A percentile compares a stretch with the other conserved stretches of the same genome.
Evolutionary conservation across 805 yeast species (phyloP).

Genomic region (Metschnikowia vanudenii): DNA sequence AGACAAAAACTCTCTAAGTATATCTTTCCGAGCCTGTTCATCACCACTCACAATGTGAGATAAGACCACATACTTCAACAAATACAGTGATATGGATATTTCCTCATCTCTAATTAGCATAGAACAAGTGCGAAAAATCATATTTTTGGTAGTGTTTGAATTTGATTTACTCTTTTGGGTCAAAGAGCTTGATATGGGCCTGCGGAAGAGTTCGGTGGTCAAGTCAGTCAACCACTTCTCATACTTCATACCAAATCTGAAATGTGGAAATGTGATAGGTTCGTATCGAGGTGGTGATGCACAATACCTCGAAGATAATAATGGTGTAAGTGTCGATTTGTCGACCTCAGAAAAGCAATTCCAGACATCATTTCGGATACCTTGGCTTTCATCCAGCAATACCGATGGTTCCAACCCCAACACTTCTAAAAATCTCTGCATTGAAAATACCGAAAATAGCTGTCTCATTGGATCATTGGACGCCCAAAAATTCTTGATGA

Average conservation of each 20-base stretch:
- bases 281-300: slow-evolving; percentile 52
- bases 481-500: slow-evolving; percentile 88
- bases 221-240: slow-evolving; percentile 71
- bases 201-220: slow-evolving; percentile 62
- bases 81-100: slow-evolving; percentile 61
- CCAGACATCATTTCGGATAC: slow-evolving; percentile 47
- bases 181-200: slow-evolving; percentile 25
- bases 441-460: slow-evolving; percentile 77
- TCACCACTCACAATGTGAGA: slow-evolving; percentile 55
- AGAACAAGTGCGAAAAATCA: slow-evolving; percentile 62
- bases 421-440: slow-evolving; percentile 78
- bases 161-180: slow-evolving; percentile 14
- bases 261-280: slow-evolving; percentile 62
- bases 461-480: slow-evolving; percentile 86
- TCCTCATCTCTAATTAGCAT: slow-evolving; percentile 69
- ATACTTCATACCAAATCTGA: slow-evolving; percentile 51
- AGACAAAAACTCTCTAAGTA: slow-evolving; percentile 57
- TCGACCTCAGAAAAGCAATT: slow-evolving; percentile 60
- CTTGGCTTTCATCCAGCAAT: slow-evolving; percentile 20
- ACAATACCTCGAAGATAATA: slow-evolving; percentile 70
- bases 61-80: slow-evolving; percentile 75
- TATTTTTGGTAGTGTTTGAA: slow-evolving; percentile 18
- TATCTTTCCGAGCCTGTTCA: slow-evolving; percentile 37
- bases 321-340: slow-evolving; percentile 70
- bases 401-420: slow-evolving; percentile 45